phyloP scores from a whole-genome alignment of 257 asterid species.

The Schizonepeta tenuifolia region DNA sequence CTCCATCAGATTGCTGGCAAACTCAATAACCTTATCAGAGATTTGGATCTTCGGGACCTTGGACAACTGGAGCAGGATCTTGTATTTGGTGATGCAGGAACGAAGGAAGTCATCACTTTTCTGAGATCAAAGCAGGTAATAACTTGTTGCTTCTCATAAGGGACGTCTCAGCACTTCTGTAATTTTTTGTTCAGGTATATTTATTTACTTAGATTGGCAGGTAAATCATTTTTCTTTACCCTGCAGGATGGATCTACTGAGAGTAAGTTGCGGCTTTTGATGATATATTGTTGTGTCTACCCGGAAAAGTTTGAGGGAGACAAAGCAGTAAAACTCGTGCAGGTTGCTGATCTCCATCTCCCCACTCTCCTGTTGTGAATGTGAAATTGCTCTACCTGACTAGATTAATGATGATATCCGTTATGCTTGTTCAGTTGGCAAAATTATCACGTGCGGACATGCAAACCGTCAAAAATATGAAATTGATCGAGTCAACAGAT shows the following conservation, averaged over 20 bases:
- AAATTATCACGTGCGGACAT: slow-evolving; percentile 83
- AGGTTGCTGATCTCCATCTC: slow-evolving; percentile 58
- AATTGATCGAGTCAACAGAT: slow-evolving; percentile 65
- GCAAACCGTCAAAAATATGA: slow-evolving; percentile 89
- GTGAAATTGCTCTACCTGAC: not conserved
- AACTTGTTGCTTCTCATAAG: slow-evolving; percentile 13
- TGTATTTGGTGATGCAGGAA: slow-evolving; percentile 98
- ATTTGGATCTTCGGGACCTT: slow-evolving; percentile 75
- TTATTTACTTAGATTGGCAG: not conserved
- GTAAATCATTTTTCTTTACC: slow-evolving; percentile 30
- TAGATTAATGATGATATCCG: slow-evolving; percentile 27
- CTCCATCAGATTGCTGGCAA: slow-evolving; percentile 88
- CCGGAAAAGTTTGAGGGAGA: slow-evolving; percentile 98
- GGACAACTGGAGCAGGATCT: slow-evolving; percentile 98
- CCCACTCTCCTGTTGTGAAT: slow-evolving; percentile 1
- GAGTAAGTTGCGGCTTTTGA: slow-evolving; percentile 81
- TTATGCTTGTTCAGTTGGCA: slow-evolving; percentile 67
- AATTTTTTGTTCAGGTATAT: slow-evolving; percentile 21
- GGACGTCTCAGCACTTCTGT: not conserved
- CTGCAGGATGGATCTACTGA: slow-evolving; percentile 64
- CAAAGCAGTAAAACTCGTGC: slow-evolving; percentile 90
- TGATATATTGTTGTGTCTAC: slow-evolving; percentile 82
- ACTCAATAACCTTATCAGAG: slow-evolving; percentile 69
- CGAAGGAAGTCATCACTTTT: slow-evolving; percentile 85
- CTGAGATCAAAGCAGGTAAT: slow-evolving; percentile 71